Conservation (phyloP, 2,329 filamentous ascomycete species). For the Nemania bipapillata region DNA sequence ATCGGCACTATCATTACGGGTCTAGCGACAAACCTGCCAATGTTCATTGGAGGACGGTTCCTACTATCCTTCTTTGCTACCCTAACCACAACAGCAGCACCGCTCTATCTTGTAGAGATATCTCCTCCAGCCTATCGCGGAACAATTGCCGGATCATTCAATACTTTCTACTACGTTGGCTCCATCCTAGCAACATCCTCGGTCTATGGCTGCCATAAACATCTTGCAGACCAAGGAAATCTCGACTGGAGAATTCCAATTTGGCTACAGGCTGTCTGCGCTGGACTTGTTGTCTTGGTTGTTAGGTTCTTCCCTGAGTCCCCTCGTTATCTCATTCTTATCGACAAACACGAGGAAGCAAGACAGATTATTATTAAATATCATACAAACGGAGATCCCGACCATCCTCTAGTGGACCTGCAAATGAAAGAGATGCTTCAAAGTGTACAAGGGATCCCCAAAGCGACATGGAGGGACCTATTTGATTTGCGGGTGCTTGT, state of each 20-base stretch:
- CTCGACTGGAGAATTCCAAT: constrained; percentile 52
- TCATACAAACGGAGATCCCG: constrained; percentile 56
- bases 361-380: constrained; percentile 54
- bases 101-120: constrained; percentile 69
- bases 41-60: constrained; percentile 65
- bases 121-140: constrained; percentile 68
- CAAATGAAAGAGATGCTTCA: constrained; percentile 57
- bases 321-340: constrained; percentile 52
- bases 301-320: constrained; percentile 54
- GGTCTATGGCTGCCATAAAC: constrained; percentile 49
- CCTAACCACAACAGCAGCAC: constrained; percentile 66
- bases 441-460: constrained; percentile 49
- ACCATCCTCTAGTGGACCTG: constrained; percentile 55
- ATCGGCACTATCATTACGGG: constrained; percentile 63
- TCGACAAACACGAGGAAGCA: constrained; percentile 52
- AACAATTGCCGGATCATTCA: constrained; percentile 66
- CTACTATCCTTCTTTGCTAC: constrained; percentile 65
- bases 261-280: constrained; percentile 52
- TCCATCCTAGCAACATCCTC: constrained; percentile 50
- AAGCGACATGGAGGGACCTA: constrained; percentile 53
- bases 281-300: constrained; percentile 47
- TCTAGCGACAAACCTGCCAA: constrained; percentile 56
- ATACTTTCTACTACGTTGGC: constrained; percentile 56
- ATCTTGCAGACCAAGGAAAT: constrained; percentile 45
- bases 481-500: constrained; percentile 53